These are phyloP conservation scores for Coniella vitis DNA, from an alignment of 2,329 filamentous ascomycete species.

Conservation along the genomic window DNA sequence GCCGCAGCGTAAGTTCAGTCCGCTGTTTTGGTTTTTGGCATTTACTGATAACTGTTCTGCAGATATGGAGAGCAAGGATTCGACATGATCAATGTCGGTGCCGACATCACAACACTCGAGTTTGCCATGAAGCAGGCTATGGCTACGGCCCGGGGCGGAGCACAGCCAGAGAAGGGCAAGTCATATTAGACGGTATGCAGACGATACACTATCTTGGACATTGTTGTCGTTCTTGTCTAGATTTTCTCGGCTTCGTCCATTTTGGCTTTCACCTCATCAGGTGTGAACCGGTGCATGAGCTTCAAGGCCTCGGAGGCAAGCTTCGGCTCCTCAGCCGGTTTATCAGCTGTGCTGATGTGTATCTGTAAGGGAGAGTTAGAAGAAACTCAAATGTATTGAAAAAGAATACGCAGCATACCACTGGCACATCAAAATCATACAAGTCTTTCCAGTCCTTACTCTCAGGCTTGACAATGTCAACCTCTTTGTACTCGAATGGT, in stretches of 20 bases:
- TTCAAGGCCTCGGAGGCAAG: conserved; percentile 56
- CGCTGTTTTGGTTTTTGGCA: too few species aligned
- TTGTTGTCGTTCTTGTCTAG: conserved; percentile 3
- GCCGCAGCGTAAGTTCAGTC: conserved; percentile 30
- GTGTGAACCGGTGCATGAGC: conserved; percentile 71
- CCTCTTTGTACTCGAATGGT: conserved; percentile 62
- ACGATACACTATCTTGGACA: too few species aligned
- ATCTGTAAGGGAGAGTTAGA: conserved; percentile 33
- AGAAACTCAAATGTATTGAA: neutral
- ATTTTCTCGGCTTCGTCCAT: conserved; percentile 55
- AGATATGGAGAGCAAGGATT: conserved; percentile 49
- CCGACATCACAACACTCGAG: conserved; percentile 48
- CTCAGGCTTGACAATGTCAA: conserved; percentile 60
- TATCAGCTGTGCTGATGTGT: conserved; percentile 52
- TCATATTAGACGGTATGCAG: conserved; percentile 32
- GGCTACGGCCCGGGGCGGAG: conserved; percentile 37
- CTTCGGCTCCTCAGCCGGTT: conserved; percentile 44
- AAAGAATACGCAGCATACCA: conserved; percentile 43
- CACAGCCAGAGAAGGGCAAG: conserved; percentile 29
- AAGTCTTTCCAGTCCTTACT: conserved; percentile 61
- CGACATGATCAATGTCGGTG: conserved; percentile 54
- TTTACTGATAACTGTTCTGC: neutral
- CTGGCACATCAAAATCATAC: conserved; percentile 77
- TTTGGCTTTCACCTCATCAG: conserved; percentile 56
- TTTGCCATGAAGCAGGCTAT: conserved; percentile 39